phyloP scores from a whole-genome alignment of 2,329 filamentous ascomycete genomes.

The Neonectria neomacrospora region DNA sequence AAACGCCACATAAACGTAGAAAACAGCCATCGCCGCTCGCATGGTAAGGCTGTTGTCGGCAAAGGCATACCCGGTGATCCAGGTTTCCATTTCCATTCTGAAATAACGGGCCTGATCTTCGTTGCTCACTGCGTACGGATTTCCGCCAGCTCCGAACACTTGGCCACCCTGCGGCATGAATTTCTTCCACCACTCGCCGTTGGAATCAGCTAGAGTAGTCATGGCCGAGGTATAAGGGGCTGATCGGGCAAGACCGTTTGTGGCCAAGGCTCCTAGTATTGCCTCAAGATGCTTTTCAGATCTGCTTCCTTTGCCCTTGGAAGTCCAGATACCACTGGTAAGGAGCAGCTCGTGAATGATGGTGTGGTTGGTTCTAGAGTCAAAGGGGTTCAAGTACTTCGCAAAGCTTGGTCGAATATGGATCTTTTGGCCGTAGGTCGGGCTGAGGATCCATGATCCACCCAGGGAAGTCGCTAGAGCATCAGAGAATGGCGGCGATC shows the following conservation, averaged over 20 bases:
- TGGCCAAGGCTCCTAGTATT: constrained; percentile 25
- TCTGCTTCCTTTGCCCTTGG: constrained; percentile 18
- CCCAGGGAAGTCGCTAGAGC: constrained; percentile 25
- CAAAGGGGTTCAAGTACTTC: constrained; percentile 29
- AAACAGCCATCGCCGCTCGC: constrained; percentile 18
- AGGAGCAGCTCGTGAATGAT: constrained; percentile 36
- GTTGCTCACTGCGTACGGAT: constrained; percentile 26
- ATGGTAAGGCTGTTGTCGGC: constrained; percentile 28
- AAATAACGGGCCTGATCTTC: constrained; percentile 21
- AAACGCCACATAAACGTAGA: constrained; percentile 17
- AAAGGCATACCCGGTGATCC: constrained; percentile 36
- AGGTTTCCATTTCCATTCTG: constrained; percentile 34
- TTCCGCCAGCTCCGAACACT: constrained; percentile 34
- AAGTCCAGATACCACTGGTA: constrained; percentile 31
- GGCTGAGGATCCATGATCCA: constrained; percentile 33
- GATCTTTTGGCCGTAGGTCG: constrained; percentile 30
- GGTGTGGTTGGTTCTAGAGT: constrained; percentile 16
- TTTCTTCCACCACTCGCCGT: constrained; percentile 35
- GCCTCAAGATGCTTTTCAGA: constrained; percentile 30
- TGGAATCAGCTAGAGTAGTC: constrained; percentile 15
- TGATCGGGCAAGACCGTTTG: constrained; percentile 31
- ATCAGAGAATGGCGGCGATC: constrained; percentile 31
- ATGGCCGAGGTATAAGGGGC: constrained; percentile 22
- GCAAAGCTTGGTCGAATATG: constrained; percentile 31
- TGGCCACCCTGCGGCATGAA: constrained; percentile 33